Conservation (phyloP, 1,284 basidiomycete genomes). For the Hypsizygus ulmarius region DNA sequence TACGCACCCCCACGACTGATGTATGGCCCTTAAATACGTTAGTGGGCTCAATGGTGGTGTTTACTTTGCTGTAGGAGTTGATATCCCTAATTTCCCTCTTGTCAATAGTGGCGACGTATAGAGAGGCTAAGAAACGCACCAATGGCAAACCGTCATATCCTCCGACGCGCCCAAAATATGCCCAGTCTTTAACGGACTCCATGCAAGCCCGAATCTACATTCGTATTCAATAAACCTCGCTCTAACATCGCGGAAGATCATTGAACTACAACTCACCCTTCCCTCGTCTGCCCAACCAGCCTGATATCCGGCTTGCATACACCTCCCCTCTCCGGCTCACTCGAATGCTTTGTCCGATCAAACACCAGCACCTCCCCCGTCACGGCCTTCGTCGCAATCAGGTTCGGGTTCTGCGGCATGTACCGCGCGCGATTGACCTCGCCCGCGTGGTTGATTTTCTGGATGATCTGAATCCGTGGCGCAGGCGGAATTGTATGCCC, state of each 20-base stretch:
- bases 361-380: constrained; percentile 92
- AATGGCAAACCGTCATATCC: constrained; percentile 95
- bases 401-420: constrained; percentile 97
- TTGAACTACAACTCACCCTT: constrained; percentile 68
- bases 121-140: constrained; percentile 47
- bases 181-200: constrained; percentile 83
- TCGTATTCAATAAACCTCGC: constrained; percentile 9
- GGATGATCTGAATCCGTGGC: constrained; percentile 86
- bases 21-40: constrained; percentile 86
- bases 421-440: constrained; percentile 98
- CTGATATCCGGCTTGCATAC: constrained; percentile 90
- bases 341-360: constrained; percentile 96
- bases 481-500: constrained; percentile 76
- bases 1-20: constrained; percentile 82
- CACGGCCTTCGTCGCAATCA: constrained; percentile 94
- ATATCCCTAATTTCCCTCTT: constrained; percentile 71
- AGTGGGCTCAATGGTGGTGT: constrained; percentile 77
- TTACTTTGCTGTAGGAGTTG: constrained; percentile 83
- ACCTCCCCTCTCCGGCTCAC: constrained; percentile 83
- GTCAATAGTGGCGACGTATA: constrained; percentile 1
- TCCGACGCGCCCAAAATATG: constrained; percentile 92
- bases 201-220: constrained; percentile 85
- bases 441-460: constrained; percentile 94
- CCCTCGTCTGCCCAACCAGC: constrained; percentile 85
- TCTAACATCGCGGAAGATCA: constrained; percentile 4